Evolutionary conservation across 495 filamentous ascomycete species (phyloP).

Genomic region (Xylaria curta): DNA sequence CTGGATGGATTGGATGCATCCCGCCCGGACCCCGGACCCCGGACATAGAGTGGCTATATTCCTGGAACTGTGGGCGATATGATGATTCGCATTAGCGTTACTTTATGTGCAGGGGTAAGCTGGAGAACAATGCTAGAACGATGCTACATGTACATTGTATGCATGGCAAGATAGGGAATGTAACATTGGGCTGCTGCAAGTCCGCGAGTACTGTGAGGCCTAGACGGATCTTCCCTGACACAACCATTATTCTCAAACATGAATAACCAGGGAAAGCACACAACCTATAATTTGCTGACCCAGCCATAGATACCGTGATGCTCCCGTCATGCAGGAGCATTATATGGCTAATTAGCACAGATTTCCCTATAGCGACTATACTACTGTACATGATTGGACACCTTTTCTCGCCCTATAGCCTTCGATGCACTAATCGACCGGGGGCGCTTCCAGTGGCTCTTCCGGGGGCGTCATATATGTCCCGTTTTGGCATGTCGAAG

Average conservation of each 20-base stretch:
- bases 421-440: slow-evolving; percentile 18
- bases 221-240: slow-evolving; percentile 6
- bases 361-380: background rate
- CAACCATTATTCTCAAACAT: slow-evolving; percentile 9
- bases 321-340: background rate
- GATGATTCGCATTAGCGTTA: slow-evolving; percentile 24
- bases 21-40: background rate
- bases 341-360: slow-evolving; percentile 21
- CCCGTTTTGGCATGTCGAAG: slow-evolving; percentile 24
- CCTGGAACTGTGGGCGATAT: background rate
- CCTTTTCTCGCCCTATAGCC: background rate
- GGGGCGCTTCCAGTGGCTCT: slow-evolving; percentile 29
- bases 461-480: slow-evolving; percentile 11
- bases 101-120: slow-evolving; percentile 14
- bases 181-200: background rate
- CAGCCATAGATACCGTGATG: background rate
- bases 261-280: background rate
- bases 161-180: slow-evolving; percentile 14
- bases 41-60: background rate
- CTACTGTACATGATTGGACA: slow-evolving; percentile 10
- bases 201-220: background rate
- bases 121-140: slow-evolving; percentile 14
- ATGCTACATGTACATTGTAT: background rate
- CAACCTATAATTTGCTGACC: background rate
- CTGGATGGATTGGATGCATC: background rate